Base-by-base conservation (phyloP, 2,329 filamentous ascomycete genomes). In the Alternaria ethzedia region DNA sequence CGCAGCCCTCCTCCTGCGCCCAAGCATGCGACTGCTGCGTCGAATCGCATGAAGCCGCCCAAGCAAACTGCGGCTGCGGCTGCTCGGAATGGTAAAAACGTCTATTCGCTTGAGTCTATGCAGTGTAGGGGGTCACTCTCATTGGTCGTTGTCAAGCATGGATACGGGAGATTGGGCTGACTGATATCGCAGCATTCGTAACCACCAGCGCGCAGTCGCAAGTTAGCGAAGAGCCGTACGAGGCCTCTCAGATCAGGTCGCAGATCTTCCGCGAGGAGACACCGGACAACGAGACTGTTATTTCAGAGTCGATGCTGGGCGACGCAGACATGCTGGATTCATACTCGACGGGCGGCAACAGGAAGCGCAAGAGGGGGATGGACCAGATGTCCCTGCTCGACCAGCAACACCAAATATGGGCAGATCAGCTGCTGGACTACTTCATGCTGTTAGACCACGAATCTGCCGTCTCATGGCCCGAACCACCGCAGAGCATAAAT, bases 391-490 rank as follows among this genome's bases (percentile, higher is more conserved):
- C 84, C 12, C 79, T 86, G 64, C 89, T 88, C 8, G 92, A 96
- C 68, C 91, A 94, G 76, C 91, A 96, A 70, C 94, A 98, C 78
- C 90, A 92, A 26, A 85, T 97, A 23, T 99, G 97, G 81, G 93
- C 94, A 15, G 96, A 99, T 69, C 92, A 96, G 72, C 86, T 99
- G 25, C 85, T 99, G 36, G 96, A 99, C 80, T 99, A 98, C 82
- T 99, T 98, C 75, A 90, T 98, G 82, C 89, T 95, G 47, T 89
- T 92, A 55, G 90, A 93, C 69, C 91, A 92, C 65, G 91, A 94
- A 79, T 90, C 91, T 62, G 88, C 89, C 20, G 89, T 90, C 63
- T 75, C 88, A 82, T 80, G 82, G 45, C 94, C 94, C 2, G 89
- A 93, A 64, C 94, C 95, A 3, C 96, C 96, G 0, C 84, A 89